Conservation (phyloP, 2,329 filamentous ascomycete genomes). For the Niveomyces coronatus region DNA sequence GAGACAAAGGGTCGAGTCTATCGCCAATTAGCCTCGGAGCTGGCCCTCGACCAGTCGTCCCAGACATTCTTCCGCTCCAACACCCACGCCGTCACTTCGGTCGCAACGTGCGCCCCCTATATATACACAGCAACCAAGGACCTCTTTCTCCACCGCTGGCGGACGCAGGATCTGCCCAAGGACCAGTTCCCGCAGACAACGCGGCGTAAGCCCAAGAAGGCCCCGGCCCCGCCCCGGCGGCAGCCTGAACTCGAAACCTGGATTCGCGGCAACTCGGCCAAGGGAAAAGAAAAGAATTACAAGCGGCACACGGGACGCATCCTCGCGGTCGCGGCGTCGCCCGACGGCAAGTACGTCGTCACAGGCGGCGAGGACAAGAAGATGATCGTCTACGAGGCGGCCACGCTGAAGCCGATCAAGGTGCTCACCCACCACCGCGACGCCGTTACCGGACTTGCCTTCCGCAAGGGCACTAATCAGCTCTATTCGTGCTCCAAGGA, state of each 20-base stretch:
- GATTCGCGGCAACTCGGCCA: conserved; percentile 51
- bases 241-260: conserved; percentile 53
- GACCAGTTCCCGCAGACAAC: conserved; percentile 51
- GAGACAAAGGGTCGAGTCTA: conserved; percentile 88
- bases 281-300: conserved; percentile 52
- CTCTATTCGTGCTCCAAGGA: conserved; percentile 86
- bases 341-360: conserved; percentile 82
- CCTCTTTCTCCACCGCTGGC: conserved; percentile 78
- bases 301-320: conserved; percentile 74
- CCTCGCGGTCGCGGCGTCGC: conserved; percentile 72
- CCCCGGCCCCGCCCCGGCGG: conserved; percentile 46
- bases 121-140: conserved; percentile 88
- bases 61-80: conserved; percentile 71
- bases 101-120: conserved; percentile 69
- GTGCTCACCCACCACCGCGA: conserved; percentile 90
- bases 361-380: conserved; percentile 80
- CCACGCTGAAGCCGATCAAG: conserved; percentile 64
- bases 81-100: conserved; percentile 64
- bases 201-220: conserved; percentile 47
- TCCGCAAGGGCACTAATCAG: conserved; percentile 81
- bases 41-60: conserved; percentile 57
- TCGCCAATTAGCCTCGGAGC: conserved; percentile 61
- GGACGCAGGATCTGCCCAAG: conserved; percentile 56
- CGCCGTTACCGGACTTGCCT: conserved; percentile 72
- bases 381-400: conserved; percentile 80